Evolutionary conservation across 2,329 filamentous ascomycete genomes (phyloP), one percentile per base, ranked within the genome.

Genomic region (Paraphaeosphaeria minitans): DNA sequence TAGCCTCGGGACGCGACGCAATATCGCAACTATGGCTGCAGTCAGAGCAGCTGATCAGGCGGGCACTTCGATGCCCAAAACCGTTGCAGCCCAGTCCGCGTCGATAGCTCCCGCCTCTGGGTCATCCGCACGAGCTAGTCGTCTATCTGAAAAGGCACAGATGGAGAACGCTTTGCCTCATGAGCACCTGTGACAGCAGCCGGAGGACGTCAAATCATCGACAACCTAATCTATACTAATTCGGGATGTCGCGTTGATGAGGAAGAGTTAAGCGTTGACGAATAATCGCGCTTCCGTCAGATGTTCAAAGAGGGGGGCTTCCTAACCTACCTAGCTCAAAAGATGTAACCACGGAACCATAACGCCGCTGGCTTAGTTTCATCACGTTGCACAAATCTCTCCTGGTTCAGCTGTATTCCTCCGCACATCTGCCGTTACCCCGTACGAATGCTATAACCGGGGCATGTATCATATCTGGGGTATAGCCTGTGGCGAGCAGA

Each of bases 1-100:
- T 61, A 69, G 48, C 59, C 65, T 58, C 53, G 55, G 60, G 24
- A 58, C 66, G 13, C 65, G 66, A 33, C 68, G 66, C 46, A 70
- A 60, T 58, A 52, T 55, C 24, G 60, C 62, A 46, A 67, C 68
- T 24, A 52, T 71, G 37, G 67, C 68, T 22, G 62, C 66, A 52
- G 58, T 60, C 19, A 56, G 57, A 35, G 60, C 61, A 29, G 66
- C 64, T 47, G 63, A 60, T 27, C 57, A 60, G 33, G 57, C 54
- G 47, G 60, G 57, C 37, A 62, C 61, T 7, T 48, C 43, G 33
- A 10, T 27, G 31, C 24, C 33, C 4, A 39, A 21, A 29, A 29
- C 29, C 31, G 22, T 37, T n/a, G 19, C 41, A 24, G 19, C n/a
- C 27, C 41, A 46, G 13, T 24, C 41, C 19, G 13, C 12, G 16